Evolutionary conservation across 2,329 filamentous ascomycete genomes (phyloP), one percentile per base, ranked within the genome.

Genomic region (Hypoxylon sp.): DNA sequence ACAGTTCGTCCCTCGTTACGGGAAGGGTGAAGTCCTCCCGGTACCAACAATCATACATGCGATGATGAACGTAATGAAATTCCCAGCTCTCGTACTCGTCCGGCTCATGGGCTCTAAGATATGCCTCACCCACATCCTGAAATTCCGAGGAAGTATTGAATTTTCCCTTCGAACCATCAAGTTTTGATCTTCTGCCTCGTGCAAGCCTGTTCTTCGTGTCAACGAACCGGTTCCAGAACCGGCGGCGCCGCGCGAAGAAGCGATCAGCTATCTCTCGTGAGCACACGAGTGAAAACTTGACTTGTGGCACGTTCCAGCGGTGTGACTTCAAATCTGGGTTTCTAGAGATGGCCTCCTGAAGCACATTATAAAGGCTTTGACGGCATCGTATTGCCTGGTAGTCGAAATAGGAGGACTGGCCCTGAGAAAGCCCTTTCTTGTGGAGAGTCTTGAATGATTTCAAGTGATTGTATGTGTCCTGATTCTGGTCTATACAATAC

Each of bases 51-150:
- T 37, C 27, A 7, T 11, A 47, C 3, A 11, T 15, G 0, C 11
- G 1, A 17, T 31, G 19, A 37, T 63, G 35, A 54, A 29, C 19
- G 1, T 3, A 2, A 21, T 17, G 10, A 29, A 53, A 58, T 48
- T 53, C 8, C 46, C 8, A 13, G 8, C 1, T 2, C 17, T 64
- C 61, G 27, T 60, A n/a, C 8, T 35, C 4, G 35, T 55, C 50
- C 27, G 50, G 50, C 8, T 44, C 55, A 46, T 65, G 24, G 15
- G 44, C 61, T 13, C 54, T 37, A 10, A 64, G 47, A 21, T 47
- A 58, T 13, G 61, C 61, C 17, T 64, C 54, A 10, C 61, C 54
- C n/a, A 64, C 39, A 17, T 59, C 61, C 31, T 54, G 50, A 19
- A 46, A 59, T 19, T 6, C 31, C 29, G 39, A 7, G 7, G 42